Conservation (phyloP, 768 basidiomycete species). For the Piloderma croceum region DNA sequence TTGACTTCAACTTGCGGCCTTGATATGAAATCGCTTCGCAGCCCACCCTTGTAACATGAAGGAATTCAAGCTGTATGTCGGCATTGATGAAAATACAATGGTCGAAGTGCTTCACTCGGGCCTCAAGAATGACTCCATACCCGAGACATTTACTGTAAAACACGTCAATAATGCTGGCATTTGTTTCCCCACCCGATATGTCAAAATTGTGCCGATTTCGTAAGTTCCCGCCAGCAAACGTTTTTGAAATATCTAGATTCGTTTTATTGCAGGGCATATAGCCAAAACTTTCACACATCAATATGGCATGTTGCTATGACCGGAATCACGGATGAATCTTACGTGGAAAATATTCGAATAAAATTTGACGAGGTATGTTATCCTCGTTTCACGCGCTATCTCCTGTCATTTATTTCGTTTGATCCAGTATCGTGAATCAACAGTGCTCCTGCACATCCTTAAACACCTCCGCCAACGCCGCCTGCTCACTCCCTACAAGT, state of each 20-base stretch:
- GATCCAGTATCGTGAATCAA: constrained; percentile 58
- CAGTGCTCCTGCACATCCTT: constrained; percentile 59
- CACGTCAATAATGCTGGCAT: constrained; percentile 53
- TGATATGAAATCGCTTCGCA: constrained; percentile 24
- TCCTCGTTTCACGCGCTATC: constrained; percentile 1
- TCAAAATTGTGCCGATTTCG: constrained; percentile 76
- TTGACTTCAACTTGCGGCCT: constrained; percentile 1
- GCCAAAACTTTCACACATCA: constrained; percentile 69
- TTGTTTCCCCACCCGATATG: constrained; percentile 56
- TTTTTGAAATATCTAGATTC: background rate
- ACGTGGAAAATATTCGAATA: constrained; percentile 48
- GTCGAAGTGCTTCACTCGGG: constrained; percentile 57
- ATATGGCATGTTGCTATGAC: constrained; percentile 68
- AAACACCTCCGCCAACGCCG: constrained; percentile 77
- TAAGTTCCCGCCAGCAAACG: constrained; percentile 29
- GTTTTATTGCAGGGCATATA: constrained; percentile 49
- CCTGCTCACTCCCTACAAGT: constrained; percentile 57
- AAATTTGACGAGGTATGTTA: constrained; percentile 59
- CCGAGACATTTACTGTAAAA: constrained; percentile 60
- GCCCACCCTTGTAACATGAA: constrained; percentile 85
- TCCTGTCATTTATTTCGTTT: background rate
- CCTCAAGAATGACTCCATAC: constrained; percentile 58
- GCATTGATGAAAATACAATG: constrained; percentile 59
- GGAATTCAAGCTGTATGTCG: constrained; percentile 70
- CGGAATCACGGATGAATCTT: constrained; percentile 51